Evolutionary conservation across 108 stramenopile species (phyloP).

Genomic region (Mediolabrus comicus): DNA sequence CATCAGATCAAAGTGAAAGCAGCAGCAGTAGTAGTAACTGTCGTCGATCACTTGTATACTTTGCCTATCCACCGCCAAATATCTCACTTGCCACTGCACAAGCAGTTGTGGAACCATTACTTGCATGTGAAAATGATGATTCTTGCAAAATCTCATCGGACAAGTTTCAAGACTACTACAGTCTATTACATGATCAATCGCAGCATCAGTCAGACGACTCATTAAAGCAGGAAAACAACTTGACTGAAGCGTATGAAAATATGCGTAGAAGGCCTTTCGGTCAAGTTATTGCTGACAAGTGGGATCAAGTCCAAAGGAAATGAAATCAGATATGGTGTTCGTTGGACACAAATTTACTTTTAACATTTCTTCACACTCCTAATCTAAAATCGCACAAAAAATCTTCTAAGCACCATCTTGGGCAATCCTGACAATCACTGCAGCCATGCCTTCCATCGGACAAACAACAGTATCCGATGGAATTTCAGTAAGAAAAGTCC

Average conservation of each 20-base stretch:
- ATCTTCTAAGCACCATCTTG: not conserved
- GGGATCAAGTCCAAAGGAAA: conserved; percentile 52
- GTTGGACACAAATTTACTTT: no score
- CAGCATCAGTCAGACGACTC: conserved; percentile 2
- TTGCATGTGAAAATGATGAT: not conserved
- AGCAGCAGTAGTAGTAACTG: conserved; percentile 6
- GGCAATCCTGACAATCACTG: not conserved
- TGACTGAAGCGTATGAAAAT: not conserved
- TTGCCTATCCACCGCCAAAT: conserved; percentile 65
- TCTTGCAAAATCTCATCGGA: not conserved
- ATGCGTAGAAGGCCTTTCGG: conserved; percentile 24
- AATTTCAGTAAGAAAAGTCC: conserved; percentile 44
- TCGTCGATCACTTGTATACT: conserved; percentile 65
- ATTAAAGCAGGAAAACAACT: not conserved
- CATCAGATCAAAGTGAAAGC: not conserved
- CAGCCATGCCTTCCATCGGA: not conserved
- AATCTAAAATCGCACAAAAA: no score
- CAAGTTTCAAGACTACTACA: conserved; percentile 35
- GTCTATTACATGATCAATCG: conserved; percentile 59
- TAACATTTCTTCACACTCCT: no score
- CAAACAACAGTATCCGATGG: conserved; percentile 44
- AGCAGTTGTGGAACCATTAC: conserved; percentile 18
- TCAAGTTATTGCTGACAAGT: conserved; percentile 40
- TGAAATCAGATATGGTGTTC: not conserved
- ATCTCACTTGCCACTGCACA: conserved; percentile 42